A percentile compares a stretch with the other conserved stretches of the same genome.
Evolutionary conservation across 2,329 filamentous ascomycete genomes (phyloP).

Genomic region (Colletotrichum tabaci): DNA sequence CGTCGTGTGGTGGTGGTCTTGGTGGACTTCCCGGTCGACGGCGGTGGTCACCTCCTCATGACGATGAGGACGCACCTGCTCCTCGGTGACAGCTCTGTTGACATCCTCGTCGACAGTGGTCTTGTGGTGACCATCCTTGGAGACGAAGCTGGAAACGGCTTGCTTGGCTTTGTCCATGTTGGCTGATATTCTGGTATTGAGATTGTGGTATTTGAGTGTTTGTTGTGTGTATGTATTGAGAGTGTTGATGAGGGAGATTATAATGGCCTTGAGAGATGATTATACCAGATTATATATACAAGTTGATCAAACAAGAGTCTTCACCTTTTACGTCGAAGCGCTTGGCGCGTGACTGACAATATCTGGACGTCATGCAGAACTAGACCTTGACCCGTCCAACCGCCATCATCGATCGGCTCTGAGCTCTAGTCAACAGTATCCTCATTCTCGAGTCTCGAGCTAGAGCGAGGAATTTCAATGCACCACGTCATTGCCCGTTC

Average conservation of each 20-base stretch:
- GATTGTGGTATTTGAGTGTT: not conserved
- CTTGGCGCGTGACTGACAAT: not conserved
- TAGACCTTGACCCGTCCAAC: not conserved
- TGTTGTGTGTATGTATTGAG: not conserved
- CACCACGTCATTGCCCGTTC: slow-evolving; percentile 30
- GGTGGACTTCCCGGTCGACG: slow-evolving; percentile 78
- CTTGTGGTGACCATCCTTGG: slow-evolving; percentile 74
- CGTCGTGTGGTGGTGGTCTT: slow-evolving; percentile 80
- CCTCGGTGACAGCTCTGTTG: slow-evolving; percentile 71
- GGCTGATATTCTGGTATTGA: slow-evolving; percentile 15
- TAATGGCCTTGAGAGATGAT: not conserved
- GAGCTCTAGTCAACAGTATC: not conserved
- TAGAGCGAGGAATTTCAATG: slow-evolving; percentile 4
- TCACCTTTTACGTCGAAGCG: not conserved
- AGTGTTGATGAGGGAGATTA: accelerated
- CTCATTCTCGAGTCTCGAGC: slow-evolving; percentile 1
- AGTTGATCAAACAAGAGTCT: not conserved
- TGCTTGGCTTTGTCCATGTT: slow-evolving; percentile 77
- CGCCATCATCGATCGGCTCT: not conserved
- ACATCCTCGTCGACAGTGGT: slow-evolving; percentile 80
- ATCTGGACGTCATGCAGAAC: slow-evolving; percentile 7
- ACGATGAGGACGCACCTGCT: slow-evolving; percentile 71
- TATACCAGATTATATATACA: slow-evolving; percentile 1
- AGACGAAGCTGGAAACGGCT: slow-evolving; percentile 73
- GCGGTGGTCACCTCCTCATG: slow-evolving; percentile 75